Conservation (phyloP, 768 basidiomycete genomes). For the Termitomyces sp. region DNA sequence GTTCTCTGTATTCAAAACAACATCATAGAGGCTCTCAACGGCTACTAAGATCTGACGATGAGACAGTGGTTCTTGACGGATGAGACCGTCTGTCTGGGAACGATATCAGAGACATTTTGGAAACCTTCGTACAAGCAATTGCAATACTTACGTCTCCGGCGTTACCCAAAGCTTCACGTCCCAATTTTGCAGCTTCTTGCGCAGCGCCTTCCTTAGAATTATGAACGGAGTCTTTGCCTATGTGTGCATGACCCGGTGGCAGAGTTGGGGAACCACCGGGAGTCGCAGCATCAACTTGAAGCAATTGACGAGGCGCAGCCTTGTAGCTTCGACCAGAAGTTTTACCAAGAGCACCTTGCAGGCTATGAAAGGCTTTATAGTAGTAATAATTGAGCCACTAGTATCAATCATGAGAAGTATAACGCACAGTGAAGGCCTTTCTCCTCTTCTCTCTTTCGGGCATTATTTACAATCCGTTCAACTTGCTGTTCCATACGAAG, state of each 20-base stretch:
- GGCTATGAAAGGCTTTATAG: conserved; percentile 55
- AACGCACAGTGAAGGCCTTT: conserved; percentile 57
- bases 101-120: neutral
- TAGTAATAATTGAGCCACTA: neutral
- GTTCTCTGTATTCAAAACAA: conserved; percentile 81
- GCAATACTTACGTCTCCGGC: conserved; percentile 41
- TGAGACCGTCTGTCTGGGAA: conserved; percentile 51
- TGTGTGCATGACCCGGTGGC: conserved; percentile 41
- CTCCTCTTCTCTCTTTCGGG: conserved; percentile 80
- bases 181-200: conserved; percentile 69
- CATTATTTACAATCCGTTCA: conserved; percentile 91
- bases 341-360: conserved; percentile 92
- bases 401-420: neutral
- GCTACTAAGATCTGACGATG: conserved; percentile 72
- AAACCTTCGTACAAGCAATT: neutral
- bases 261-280: conserved; percentile 37
- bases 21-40: conserved; percentile 82
- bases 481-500: conserved; percentile 94
- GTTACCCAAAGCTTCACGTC: conserved; percentile 63
- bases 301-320: conserved; percentile 91
- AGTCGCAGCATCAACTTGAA: conserved; percentile 72
- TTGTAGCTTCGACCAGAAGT: conserved; percentile 92
- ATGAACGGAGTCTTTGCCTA: conserved; percentile 43
- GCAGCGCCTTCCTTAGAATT: conserved; percentile 49
- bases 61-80: conserved; percentile 68